phyloP scores from a whole-genome alignment of 148 eudicot species.

The Talinum fruticosum region DNA sequence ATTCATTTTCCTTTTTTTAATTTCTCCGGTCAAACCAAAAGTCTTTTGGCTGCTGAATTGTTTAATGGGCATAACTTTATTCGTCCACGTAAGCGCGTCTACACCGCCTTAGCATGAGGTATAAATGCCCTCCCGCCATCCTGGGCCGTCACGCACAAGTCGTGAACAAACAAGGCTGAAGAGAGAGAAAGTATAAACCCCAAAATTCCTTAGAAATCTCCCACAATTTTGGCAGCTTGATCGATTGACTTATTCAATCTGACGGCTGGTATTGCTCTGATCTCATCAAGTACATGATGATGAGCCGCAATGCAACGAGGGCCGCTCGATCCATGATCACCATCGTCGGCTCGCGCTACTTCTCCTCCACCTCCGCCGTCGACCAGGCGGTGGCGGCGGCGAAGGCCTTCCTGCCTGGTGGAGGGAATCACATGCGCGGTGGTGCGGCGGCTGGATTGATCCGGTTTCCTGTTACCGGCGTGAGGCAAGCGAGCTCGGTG shows the following conservation, averaged over 20 bases:
- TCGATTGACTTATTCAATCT: neutral
- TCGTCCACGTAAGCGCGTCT: slow-evolving; percentile 11
- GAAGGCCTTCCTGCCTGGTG: neutral
- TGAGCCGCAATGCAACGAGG: slow-evolving; percentile 52
- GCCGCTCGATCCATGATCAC: slow-evolving; percentile 35
- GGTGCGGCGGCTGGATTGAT: slow-evolving; percentile 15
- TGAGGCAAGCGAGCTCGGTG: slow-evolving; percentile 32
- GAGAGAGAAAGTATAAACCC: neutral
- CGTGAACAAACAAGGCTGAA: neutral
- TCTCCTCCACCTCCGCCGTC: slow-evolving; percentile 14
- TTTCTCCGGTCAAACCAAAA: neutral
- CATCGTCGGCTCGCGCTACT: slow-evolving; percentile 39
- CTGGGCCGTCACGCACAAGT: slow-evolving; percentile 11
- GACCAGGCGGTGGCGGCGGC: slow-evolving; percentile 5
- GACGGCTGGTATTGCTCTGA: slow-evolving; percentile 15
- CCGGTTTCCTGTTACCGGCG: slow-evolving; percentile 26
- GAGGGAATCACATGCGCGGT: slow-evolving; percentile 22
- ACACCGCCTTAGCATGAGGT: slow-evolving; percentile 23
- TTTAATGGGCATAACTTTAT: neutral
- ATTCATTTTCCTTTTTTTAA: neutral
- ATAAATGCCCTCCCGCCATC: slow-evolving; percentile 8
- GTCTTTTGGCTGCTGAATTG: neutral
- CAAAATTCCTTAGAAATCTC: neutral
- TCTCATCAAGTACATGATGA: slow-evolving; percentile 34
- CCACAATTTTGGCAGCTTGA: slow-evolving; percentile 10